A percentile compares a stretch with the other conserved stretches of the same genome.
phyloP scores from a whole-genome alignment of 2,329 filamentous ascomycete species.

The Septoria petroselini region DNA sequence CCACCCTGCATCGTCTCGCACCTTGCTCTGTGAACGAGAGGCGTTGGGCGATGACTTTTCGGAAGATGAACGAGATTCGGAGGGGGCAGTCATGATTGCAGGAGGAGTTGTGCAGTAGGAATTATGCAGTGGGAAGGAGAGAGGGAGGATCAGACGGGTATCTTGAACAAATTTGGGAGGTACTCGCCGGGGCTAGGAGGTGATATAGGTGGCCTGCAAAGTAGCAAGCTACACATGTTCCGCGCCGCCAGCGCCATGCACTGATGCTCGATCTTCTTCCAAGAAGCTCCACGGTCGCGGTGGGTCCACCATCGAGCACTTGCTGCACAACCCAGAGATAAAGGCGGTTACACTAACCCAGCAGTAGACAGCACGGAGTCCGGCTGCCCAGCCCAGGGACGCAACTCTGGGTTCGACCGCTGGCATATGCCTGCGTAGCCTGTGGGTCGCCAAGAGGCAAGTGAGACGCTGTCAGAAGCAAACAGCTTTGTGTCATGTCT shows the following conservation, averaged over 20 bases:
- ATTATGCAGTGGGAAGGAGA: background rate
- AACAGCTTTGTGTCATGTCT: constrained; percentile 16
- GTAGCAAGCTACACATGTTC: constrained; percentile 6
- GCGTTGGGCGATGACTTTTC: constrained; percentile 21
- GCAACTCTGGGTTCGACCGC: background rate
- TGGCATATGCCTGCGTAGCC: constrained; percentile 21
- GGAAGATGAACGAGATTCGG: constrained; percentile 22
- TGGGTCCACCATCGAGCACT: constrained; percentile 14
- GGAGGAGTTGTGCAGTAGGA: background rate
- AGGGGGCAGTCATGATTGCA: constrained; percentile 19
- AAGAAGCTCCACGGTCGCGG: constrained; percentile 6
- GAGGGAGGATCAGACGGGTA: constrained; percentile 1
- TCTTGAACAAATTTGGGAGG: constrained; percentile 16
- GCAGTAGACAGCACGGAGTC: constrained; percentile 4
- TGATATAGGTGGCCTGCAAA: constrained; percentile 14
- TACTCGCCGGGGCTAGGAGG: constrained; percentile 9
- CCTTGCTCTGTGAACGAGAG: constrained; percentile 21
- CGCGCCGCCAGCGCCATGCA: constrained; percentile 19
- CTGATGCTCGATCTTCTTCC: constrained; percentile 18
- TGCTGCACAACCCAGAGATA: constrained; percentile 12
- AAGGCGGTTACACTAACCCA: constrained; percentile 16
- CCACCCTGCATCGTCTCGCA: constrained; percentile 13
- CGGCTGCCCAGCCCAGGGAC: no score
- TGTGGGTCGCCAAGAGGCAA: constrained; percentile 25
- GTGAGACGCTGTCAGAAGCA: constrained; percentile 23